Evolutionary conservation across 2,329 filamentous ascomycete genomes (phyloP).

Genomic region (Fusarium sublunatum): DNA sequence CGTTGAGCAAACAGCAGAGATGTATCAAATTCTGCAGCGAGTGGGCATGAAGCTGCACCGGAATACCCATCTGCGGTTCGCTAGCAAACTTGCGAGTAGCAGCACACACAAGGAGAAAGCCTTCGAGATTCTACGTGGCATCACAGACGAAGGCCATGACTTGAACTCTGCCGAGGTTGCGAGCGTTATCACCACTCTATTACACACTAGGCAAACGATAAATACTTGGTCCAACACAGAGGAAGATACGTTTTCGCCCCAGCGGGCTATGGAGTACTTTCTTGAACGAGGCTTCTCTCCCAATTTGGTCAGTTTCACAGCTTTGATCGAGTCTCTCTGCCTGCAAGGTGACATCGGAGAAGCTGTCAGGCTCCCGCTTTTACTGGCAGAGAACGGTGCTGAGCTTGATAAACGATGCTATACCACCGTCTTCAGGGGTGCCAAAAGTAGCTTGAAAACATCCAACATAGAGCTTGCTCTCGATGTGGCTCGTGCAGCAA

Average conservation of each 20-base stretch:
- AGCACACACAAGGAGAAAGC: slow-evolving; percentile 55
- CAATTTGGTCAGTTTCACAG: slow-evolving; percentile 72
- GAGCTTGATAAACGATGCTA: slow-evolving; percentile 75
- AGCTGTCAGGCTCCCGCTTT: slow-evolving; percentile 50
- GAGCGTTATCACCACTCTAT: slow-evolving; percentile 69
- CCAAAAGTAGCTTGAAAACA: slow-evolving; percentile 68
- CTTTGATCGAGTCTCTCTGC: slow-evolving; percentile 78
- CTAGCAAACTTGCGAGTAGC: slow-evolving; percentile 57
- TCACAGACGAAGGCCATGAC: slow-evolving; percentile 55
- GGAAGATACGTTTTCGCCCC: slow-evolving; percentile 45
- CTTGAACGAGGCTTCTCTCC: slow-evolving; percentile 70
- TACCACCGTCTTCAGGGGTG: slow-evolving; percentile 76
- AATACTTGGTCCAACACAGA: slow-evolving; percentile 36
- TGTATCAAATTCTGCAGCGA: slow-evolving; percentile 52
- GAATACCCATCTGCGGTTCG: slow-evolving; percentile 62
- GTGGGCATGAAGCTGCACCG: slow-evolving; percentile 50
- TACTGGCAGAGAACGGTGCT: slow-evolving; percentile 58
- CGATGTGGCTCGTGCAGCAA: slow-evolving; percentile 61
- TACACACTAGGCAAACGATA: slow-evolving; percentile 53
- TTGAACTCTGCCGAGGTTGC: slow-evolving; percentile 60
- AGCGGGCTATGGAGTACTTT: slow-evolving; percentile 55
- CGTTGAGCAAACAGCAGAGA: slow-evolving; percentile 47
- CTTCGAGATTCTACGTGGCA: slow-evolving; percentile 54
- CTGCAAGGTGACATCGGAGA: slow-evolving; percentile 57
- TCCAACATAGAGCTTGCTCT: slow-evolving; percentile 58